These are phyloP conservation scores for Jackrogersella minutella DNA, from an alignment of 495 filamentous ascomycete genomes.

Conservation along the genomic window DNA sequence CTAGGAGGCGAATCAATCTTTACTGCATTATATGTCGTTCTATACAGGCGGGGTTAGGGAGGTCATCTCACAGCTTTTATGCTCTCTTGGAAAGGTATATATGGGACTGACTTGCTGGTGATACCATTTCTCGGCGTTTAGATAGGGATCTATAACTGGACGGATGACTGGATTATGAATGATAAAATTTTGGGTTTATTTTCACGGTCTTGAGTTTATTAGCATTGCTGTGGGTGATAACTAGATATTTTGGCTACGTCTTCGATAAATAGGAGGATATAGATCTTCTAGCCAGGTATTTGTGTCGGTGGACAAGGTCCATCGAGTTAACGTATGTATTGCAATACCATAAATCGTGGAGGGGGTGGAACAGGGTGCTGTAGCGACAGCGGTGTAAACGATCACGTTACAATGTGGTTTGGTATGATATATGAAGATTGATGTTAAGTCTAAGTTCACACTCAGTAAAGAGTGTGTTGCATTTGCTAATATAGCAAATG, in stretches of 20 bases:
- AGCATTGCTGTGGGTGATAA: background rate
- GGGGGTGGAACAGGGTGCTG: too few species aligned
- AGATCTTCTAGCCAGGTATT: too few species aligned
- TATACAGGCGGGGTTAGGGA: background rate
- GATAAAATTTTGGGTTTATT: background rate
- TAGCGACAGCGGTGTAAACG: too few species aligned
- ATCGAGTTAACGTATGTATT: too few species aligned
- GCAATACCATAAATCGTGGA: too few species aligned
- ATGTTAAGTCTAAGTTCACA: too few species aligned
- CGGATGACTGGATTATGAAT: conserved; percentile 10
- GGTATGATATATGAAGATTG: too few species aligned
- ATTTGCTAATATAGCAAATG: too few species aligned
- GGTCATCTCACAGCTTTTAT: conserved; percentile 18
- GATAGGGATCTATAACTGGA: conserved; percentile 22
- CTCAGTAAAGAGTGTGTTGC: too few species aligned
- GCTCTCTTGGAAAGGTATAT: conserved; percentile 24
- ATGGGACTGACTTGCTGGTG: conserved; percentile 24
- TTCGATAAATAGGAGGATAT: too few species aligned
- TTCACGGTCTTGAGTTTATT: background rate
- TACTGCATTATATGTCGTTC: conserved; percentile 9
- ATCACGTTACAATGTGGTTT: too few species aligned
- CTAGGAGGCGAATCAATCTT: conserved; percentile 4
- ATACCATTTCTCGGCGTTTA: conserved; percentile 40
- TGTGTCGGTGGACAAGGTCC: too few species aligned
- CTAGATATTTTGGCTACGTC: background rate